Base-by-base conservation (phyloP, 768 basidiomycete species). In the Cubamyces lactineus region DNA sequence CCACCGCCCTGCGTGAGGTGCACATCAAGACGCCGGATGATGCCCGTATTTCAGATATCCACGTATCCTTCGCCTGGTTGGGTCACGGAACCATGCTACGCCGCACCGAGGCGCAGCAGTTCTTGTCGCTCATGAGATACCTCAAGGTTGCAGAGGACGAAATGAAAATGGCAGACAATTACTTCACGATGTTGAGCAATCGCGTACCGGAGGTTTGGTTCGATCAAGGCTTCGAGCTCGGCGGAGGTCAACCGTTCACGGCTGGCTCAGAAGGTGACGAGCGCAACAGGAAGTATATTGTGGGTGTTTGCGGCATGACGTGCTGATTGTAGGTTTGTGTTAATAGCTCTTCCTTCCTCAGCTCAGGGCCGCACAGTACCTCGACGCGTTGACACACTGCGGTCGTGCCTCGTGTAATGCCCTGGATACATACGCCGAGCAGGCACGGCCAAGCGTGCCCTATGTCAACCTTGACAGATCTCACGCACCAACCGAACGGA, bases 81-180 rank as follows among this genome's bases (percentile, higher is more conserved):
- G 86, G 88, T 12, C 77, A 90, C 69, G 87, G 87, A 19, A 71
- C 86, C 6, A 78, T 89, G 57, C 71, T 89, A 58, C 75, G 67
- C 59, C 77, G 76, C 50, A 75, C 77, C 19, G 72, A 74, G 56
- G 80, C 76, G 16, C 71, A 73, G 16, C 74, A 76, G 17, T 89
- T 87, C 68, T 70, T 88, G 17, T 70, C 73, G 15, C 76, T 88
- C 45, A 69, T 88, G 64, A 59, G 74, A 4, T 34, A 56, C 19
- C 71, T 87, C 39, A 76, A 82, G 39, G 71, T 78, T 41, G 77
- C 83, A 0, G 71, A 77, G 3, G 82, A 84, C 40, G 80, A 86
- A 64, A 73, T 78, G 67, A 78, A 81, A 65, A 88, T 87, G 86
- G 85, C 87, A 3, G 88, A 89, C 69, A 89, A 89, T 62, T 88